Percentiles rank a stretch among this genome's conserved stretches.
Evolutionary conservation across 495 filamentous ascomycete genomes (phyloP).

Genomic region (Xylaria curta): DNA sequence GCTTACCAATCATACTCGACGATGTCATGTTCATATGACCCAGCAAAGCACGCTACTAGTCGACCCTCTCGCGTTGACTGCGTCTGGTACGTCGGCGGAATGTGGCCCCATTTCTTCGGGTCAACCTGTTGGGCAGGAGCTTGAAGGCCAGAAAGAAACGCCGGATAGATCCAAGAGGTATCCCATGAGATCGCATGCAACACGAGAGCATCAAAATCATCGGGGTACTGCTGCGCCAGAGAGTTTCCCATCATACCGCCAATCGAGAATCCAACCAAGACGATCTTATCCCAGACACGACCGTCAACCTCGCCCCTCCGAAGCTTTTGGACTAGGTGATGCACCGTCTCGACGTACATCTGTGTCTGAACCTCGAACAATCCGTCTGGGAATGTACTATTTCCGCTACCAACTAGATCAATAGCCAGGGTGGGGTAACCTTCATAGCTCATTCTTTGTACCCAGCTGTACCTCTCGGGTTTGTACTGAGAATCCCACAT

Average conservation of each 20-base stretch:
- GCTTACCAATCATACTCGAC: slow-evolving; percentile 30
- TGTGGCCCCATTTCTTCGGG: slow-evolving; percentile 28
- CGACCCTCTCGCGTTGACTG: slow-evolving; percentile 30
- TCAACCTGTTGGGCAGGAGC: slow-evolving; percentile 32
- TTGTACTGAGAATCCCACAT: slow-evolving; percentile 32
- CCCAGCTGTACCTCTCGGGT: slow-evolving; percentile 35
- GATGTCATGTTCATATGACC: slow-evolving; percentile 25
- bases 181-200: slow-evolving; percentile 30
- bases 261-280: slow-evolving; percentile 32
- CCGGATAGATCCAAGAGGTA: slow-evolving; percentile 29
- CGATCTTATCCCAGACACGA: slow-evolving; percentile 29
- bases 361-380: slow-evolving; percentile 36
- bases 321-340: slow-evolving; percentile 34
- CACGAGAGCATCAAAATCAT: slow-evolving; percentile 31
- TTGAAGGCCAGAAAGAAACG: slow-evolving; percentile 33
- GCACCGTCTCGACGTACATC: slow-evolving; percentile 36
- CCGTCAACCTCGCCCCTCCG: slow-evolving; percentile 26
- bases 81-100: slow-evolving; percentile 28
- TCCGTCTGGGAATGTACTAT: slow-evolving; percentile 34
- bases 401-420: slow-evolving; percentile 31
- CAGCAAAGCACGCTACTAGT: slow-evolving; percentile 32
- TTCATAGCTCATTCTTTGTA: slow-evolving; percentile 31
- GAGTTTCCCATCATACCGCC: slow-evolving; percentile 29
- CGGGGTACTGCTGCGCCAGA: slow-evolving; percentile 32
- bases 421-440: slow-evolving; percentile 34